Base-by-base conservation (phyloP, 2,329 filamentous ascomycete species). In the Aspergillus sp. region DNA sequence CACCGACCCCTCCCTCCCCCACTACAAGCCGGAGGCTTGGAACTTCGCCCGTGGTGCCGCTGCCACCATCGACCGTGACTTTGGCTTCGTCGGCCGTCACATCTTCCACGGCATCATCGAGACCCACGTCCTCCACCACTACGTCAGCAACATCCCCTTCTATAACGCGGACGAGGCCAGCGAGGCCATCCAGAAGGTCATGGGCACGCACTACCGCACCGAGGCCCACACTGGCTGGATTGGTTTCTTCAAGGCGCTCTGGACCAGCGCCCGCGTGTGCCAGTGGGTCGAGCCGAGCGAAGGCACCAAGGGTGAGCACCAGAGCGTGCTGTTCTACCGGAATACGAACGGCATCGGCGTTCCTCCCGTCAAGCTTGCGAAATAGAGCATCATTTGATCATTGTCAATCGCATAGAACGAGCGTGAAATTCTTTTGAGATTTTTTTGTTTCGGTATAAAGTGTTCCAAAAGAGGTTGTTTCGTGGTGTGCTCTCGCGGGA, bases 91-190 rank as follows among this genome's bases (percentile, higher is more conserved):
- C 68, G 93, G 93, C 55, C 90, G 91, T 65, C 82, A 88, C 63
- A 82, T 97, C 56, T 81, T 96, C 72, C 93, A 97, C 81, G 93
- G 92, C 66, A 96, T 97, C 74, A 87, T 96, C 73, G 93, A 96
- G 81, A 96, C 93, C 45, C 93, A 97, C 77, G 93, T 97, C 54
- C 88, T 96, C 55, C 93, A 97, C 81, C 93, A 97, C 83, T 97
- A 96, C 76, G 85, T 97, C 72, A 93, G 88, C 76, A 90, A 85
- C 67, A 97, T 97, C 62, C 93, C 93, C 57, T 96, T 96, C 79
- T 97, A 97, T 79, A 82, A 96, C 73, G 93, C 92, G 68, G 91
- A 96, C 64, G 92, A 96, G 78, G 92, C 93, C 52, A 88, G 86
- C 64, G 92, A 96, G 64, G 92, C 92, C 66, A 95, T 97, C 82